These are phyloP conservation scores for Pseudozyma flocculosa DNA, from an alignment of 1,284 basidiomycete genomes.

Conservation along the genomic window DNA sequence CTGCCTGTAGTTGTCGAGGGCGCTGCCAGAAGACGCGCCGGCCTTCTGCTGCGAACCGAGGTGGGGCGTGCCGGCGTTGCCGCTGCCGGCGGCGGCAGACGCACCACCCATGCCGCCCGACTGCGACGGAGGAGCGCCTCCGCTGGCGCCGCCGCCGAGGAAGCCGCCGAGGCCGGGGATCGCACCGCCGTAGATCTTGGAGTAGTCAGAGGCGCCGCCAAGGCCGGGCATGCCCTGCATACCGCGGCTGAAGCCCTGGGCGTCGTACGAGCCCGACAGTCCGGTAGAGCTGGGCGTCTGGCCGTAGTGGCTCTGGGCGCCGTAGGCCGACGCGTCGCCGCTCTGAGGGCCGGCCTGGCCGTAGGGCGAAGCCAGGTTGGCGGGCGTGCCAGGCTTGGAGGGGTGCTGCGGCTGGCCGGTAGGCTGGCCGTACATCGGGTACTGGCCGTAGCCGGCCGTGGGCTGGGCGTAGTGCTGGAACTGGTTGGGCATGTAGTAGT, in stretches of 20 bases:
- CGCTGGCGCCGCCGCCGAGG: constrained; percentile 26
- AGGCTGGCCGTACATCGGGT: constrained; percentile 54
- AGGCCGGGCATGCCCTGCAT: constrained; percentile 29
- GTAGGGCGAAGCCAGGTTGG: constrained; percentile 52
- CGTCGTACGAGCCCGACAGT: constrained; percentile 38
- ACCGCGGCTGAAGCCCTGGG: constrained; percentile 47
- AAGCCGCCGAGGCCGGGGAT: constrained; percentile 46
- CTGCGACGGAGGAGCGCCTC: constrained; percentile 33
- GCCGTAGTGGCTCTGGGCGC: constrained; percentile 46
- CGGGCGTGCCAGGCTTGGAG: constrained; percentile 50
- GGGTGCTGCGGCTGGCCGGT: constrained; percentile 40
- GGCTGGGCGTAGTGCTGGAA: constrained; percentile 58
- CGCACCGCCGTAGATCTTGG: constrained; percentile 49
- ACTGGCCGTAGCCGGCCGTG: constrained; percentile 55
- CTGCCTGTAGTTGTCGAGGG: constrained; percentile 37
- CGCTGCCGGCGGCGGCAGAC: constrained; percentile 12
- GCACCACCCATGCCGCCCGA: constrained; percentile 17
- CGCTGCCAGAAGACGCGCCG: constrained; percentile 26
- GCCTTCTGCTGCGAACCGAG: constrained; percentile 38
- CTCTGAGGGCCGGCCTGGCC: constrained; percentile 30
- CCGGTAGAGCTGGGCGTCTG: constrained; percentile 30
- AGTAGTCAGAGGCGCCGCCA: constrained; percentile 44
- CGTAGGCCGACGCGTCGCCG: constrained; percentile 29
- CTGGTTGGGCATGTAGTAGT: constrained; percentile 58
- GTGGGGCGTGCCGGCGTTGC: constrained; percentile 27